Base-by-base conservation (phyloP, 2,329 filamentous ascomycete genomes). In the Westerdykella aurantiaca region DNA sequence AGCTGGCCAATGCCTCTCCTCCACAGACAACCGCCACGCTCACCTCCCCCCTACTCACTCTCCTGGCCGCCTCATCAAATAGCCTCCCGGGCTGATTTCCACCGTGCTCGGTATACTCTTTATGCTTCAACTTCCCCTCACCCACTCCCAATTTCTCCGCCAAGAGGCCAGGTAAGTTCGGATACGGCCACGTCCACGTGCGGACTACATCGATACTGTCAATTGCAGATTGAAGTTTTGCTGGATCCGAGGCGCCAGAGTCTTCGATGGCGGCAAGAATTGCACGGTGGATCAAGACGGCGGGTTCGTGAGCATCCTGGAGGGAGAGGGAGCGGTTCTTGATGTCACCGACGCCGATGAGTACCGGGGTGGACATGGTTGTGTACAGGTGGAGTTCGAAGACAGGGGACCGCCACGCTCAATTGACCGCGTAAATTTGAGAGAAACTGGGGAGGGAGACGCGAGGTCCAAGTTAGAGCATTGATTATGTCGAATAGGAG, bases 181-280 rank as follows among this genome's bases (percentile, higher is more conserved):
- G 63, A 55, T 85, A 85, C 0, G 77, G 74, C 81, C 81, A 84
- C 0, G 81, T 83, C 81, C 81, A 85, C 0, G 78, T 79, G 34
- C 71, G 72, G 9, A 84, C 80, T 4, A 83, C 73, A 35, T 75
- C 69, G 37, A 85, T 69, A 50, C 75, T 79, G 56, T 84, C 80
- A 41, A 82, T 75, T 1, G 63, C 61, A 0, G 66, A 53, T 46
- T 70, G 69, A 0, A 82, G 56, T 0, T 64, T 54, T 2, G 57
- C 44, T 1, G 55, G 33, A 1, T 58, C 53, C 11, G 58, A 53
- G 7, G 71, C 51, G 1, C 58, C 62, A 0, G 74, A 73, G 51
- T 85, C 80, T 33, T 67, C 43, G 3, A 83, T 56, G 2, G 81
- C 78, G 13, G 58, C 58, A 3, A 63, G 53, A 23, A 82, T 77